These are phyloP conservation scores for Metschnikowia amazonensis DNA, from an alignment of 805 yeast species.

Conservation along the genomic window DNA sequence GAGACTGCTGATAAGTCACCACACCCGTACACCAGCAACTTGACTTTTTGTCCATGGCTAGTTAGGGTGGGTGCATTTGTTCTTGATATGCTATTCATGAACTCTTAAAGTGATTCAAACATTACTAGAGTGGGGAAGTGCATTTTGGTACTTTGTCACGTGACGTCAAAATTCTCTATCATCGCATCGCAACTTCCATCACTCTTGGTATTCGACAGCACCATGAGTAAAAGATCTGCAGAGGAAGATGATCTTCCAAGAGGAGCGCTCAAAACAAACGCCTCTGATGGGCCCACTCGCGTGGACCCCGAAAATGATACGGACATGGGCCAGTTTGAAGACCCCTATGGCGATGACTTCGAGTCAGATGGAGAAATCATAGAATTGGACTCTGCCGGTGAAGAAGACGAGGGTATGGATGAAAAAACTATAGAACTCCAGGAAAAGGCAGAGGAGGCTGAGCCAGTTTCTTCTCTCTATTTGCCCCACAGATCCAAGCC, in stretches of 20 bases:
- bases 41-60: background rate
- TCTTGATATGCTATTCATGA: background rate
- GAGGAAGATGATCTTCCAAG: conserved; percentile 16
- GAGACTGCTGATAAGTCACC: background rate
- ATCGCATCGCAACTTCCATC: conserved; percentile 5
- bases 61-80: background rate
- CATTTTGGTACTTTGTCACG: conserved; percentile 8
- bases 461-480: conserved; percentile 51
- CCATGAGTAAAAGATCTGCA: conserved; percentile 17
- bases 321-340: conserved; percentile 83
- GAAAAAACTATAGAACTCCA: conserved; percentile 28
- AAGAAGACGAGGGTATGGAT: conserved; percentile 43
- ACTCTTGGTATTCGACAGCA: background rate
- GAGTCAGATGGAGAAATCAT: conserved; percentile 89
- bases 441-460: conserved; percentile 19
- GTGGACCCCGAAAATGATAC: conserved; percentile 37
- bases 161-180: conserved; percentile 12
- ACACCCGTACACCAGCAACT: conserved; percentile 5
- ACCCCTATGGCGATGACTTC: conserved; percentile 84
- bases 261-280: conserved; percentile 34
- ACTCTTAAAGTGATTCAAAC: background rate
- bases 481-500: conserved; percentile 88
- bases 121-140: background rate
- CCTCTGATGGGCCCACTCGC: conserved; percentile 39
- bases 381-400: conserved; percentile 59